These are phyloP conservation scores for Saccharomycopsis oosterbeekiorum DNA, from an alignment of 805 yeast genomes.

Conservation along the genomic window DNA sequence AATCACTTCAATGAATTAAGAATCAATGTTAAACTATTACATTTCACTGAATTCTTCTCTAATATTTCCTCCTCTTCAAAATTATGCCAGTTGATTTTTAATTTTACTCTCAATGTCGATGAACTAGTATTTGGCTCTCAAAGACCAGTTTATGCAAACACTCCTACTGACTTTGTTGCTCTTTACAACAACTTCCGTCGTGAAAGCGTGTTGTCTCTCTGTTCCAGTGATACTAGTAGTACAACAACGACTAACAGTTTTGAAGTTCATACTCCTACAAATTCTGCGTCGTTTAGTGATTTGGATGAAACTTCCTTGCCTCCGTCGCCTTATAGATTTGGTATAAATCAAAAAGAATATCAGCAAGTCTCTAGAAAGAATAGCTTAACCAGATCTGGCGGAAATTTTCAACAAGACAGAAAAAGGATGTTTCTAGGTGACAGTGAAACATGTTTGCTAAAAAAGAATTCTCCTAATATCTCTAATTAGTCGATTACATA, in stretches of 20 bases:
- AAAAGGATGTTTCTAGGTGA: neutral
- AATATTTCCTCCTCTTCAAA: neutral
- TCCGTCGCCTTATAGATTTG: neutral
- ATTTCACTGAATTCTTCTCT: neutral
- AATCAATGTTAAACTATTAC: neutral
- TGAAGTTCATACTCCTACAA: neutral
- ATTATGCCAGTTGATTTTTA: neutral
- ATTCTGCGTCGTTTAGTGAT: neutral
- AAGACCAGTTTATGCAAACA: neutral
- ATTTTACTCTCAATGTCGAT: neutral
- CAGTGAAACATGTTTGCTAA: neutral
- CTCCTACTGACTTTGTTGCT: neutral
- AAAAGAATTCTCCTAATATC: neutral
- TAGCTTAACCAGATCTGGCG: neutral
- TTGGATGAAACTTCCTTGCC: neutral
- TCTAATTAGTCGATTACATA: neutral
- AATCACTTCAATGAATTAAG: neutral
- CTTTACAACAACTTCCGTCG: neutral
- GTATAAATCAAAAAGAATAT: neutral
- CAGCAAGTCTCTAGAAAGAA: neutral
- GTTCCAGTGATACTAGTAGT: neutral
- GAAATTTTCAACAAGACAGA: neutral
- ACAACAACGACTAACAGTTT: neutral
- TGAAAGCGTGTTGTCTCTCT: neutral
- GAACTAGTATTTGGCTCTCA: neutral